Conservation (phyloP, 1,139 yeast species). For the Nadsonia commutata region DNA sequence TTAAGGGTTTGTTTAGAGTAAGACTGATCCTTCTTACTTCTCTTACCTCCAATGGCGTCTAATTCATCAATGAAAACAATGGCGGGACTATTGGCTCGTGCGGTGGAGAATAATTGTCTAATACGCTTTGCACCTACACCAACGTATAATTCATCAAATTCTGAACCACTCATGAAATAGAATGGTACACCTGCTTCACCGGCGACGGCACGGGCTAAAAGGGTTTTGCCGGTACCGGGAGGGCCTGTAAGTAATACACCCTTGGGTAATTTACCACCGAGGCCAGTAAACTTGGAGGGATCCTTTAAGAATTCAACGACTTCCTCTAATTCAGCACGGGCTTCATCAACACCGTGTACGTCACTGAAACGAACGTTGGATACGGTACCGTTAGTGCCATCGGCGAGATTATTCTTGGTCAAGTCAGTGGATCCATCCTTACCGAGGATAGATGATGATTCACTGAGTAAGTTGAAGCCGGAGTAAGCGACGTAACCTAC, state of each 20-base stretch:
- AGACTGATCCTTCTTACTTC: constrained; percentile 96
- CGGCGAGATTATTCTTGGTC: constrained; percentile 16
- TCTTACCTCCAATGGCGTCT: constrained; percentile 96
- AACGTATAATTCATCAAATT: constrained; percentile 92
- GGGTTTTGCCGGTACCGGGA: constrained; percentile 98
- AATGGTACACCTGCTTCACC: constrained; percentile 99
- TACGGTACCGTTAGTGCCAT: constrained; percentile 47
- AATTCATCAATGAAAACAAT: constrained; percentile 92
- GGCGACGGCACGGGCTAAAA: constrained; percentile 95
- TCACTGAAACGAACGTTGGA: constrained; percentile 82
- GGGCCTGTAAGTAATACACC: constrained; percentile 97
- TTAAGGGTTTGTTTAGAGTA: constrained; percentile 94
- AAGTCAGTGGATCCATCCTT: not conserved
- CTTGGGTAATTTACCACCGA: constrained; percentile 94
- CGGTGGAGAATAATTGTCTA: constrained; percentile 83
- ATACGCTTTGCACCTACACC: constrained; percentile 99
- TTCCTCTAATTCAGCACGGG: constrained; percentile 91
- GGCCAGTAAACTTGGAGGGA: constrained; percentile 87
- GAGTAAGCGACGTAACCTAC: constrained; percentile 43
- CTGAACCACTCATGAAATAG: constrained; percentile 96
- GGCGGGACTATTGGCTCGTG: constrained; percentile 92
- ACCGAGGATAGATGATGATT: constrained; percentile 48
- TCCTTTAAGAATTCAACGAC: constrained; percentile 93
- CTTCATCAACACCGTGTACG: constrained; percentile 97
- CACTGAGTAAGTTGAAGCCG: constrained; percentile 61